A percentile compares a stretch with the other conserved stretches of the same genome.
phyloP scores from a whole-genome alignment of 257 asterid genomes.

The Craterostigma plantagineum region DNA sequence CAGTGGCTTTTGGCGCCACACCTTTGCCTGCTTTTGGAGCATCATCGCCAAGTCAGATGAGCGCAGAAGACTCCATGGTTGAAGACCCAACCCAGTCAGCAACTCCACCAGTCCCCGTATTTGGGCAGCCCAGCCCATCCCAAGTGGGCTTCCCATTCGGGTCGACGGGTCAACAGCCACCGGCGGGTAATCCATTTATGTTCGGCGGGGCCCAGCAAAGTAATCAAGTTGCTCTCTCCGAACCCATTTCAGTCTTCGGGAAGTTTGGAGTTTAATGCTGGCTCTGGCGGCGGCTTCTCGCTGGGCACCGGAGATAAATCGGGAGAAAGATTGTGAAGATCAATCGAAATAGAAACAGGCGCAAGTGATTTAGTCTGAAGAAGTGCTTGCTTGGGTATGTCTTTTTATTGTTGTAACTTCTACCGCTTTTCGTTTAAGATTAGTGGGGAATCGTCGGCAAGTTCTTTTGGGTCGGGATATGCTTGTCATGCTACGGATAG shows the following conservation, averaged over 20 bases:
- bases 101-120: conserved; percentile 14
- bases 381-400: too few relatives aligned
- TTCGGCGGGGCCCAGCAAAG: conserved; percentile 58
- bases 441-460: too few relatives aligned
- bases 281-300: conserved; percentile 59
- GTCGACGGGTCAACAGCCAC: conserved; percentile 9
- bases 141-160: conserved; percentile 32
- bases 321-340: conserved; percentile 27
- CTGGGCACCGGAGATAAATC: conserved; percentile 61
- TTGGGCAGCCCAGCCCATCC: conserved; percentile 32
- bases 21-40: conserved; percentile 18
- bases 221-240: conserved; percentile 21
- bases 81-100: conserved; percentile 71
- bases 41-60: conserved; percentile 36
- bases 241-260: conserved; percentile 36
- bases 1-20: not conserved
- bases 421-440: too few relatives aligned
- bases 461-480: too few relatives aligned
- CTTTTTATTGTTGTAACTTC: too few relatives aligned
- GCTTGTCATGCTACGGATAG: too few relatives aligned
- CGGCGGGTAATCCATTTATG: conserved; percentile 20
- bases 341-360: conserved; percentile 32
- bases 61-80: conserved; percentile 75
- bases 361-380: conserved; percentile 17
- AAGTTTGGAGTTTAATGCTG: conserved; percentile 28